Conservation (phyloP, 495 filamentous ascomycete genomes). For the Penicillium salamii region DNA sequence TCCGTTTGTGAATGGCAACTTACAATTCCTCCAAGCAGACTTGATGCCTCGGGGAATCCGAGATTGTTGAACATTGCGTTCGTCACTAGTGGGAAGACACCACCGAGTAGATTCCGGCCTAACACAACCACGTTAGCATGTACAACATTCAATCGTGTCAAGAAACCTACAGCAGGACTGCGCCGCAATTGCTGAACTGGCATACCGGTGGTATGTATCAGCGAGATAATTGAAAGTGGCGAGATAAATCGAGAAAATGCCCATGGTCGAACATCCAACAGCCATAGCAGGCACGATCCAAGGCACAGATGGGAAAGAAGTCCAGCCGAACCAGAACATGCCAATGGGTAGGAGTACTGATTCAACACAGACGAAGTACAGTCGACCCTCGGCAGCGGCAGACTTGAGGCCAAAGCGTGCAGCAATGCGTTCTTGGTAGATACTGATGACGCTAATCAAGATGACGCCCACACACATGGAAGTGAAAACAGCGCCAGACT, state of each 20-base stretch:
- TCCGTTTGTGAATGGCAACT: conserved; percentile 5
- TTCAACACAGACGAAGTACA: conserved; percentile 81
- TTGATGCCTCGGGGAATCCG: conserved; percentile 69
- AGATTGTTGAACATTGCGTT: conserved; percentile 67
- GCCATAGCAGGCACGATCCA: conserved; percentile 78
- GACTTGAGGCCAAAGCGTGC: conserved; percentile 38
- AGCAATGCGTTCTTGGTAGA: conserved; percentile 65
- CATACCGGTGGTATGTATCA: conserved; percentile 84
- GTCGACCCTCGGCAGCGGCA: conserved; percentile 68
- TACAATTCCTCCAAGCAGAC: conserved; percentile 71
- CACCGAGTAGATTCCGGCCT: conserved; percentile 79
- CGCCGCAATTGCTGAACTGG: conserved; percentile 82
- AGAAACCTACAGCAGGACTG: conserved; percentile 66
- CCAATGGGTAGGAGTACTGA: conserved; percentile 68
- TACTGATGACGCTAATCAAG: conserved; percentile 68
- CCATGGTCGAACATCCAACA: conserved; percentile 74
- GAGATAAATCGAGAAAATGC: conserved; percentile 85
- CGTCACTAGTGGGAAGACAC: conserved; percentile 77
- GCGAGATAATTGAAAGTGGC: conserved; percentile 93
- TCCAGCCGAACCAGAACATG: conserved; percentile 82
- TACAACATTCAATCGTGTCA: not conserved
- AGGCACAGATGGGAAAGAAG: conserved; percentile 60
- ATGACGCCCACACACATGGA: conserved; percentile 68
- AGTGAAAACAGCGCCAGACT: conserved; percentile 70
- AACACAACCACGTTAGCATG: not conserved